Percentiles rank a stretch among this genome's conserved stretches.
Evolutionary conservation across 176 grass and related monocot genomes (phyloP).

Genomic region (Aegilops speltoides): DNA sequence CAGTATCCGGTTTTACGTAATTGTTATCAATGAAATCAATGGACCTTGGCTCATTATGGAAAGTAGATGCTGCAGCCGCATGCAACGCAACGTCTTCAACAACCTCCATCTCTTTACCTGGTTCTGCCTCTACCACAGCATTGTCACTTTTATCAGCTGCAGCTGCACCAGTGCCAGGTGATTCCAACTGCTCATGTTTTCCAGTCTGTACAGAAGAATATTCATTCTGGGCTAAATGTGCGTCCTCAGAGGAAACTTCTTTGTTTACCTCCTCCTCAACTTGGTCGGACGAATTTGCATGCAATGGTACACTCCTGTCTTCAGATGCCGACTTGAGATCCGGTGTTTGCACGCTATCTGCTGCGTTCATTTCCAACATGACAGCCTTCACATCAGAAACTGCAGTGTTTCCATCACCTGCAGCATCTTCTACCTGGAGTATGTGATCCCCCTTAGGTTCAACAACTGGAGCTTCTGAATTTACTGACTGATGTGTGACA

Average conservation of each 20-base stretch:
- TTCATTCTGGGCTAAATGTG: conserved; percentile 18
- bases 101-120: conserved; percentile 8
- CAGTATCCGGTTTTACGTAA: background rate
- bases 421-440: conserved; percentile 15
- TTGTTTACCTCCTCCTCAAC: conserved; percentile 7
- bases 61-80: conserved; percentile 3
- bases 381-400: conserved; percentile 23
- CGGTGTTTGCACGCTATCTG: conserved; percentile 11
- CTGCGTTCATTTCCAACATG: conserved; percentile 9
- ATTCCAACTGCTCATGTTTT: conserved; percentile 5
- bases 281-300: background rate
- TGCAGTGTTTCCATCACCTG: background rate
- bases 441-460: background rate
- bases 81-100: conserved; percentile 5
- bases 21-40: conserved; percentile 22
- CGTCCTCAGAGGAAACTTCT: background rate
- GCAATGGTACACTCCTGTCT: background rate
- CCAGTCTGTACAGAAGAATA: conserved; percentile 21
- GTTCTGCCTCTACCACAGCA: conserved; percentile 18
- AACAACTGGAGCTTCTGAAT: conserved; percentile 21
- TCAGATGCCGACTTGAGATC: background rate
- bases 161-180: background rate
- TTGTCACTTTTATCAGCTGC: conserved; percentile 26
- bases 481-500: conserved; percentile 1
- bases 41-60: conserved; percentile 13